Conservation (phyloP, 1,284 basidiomycete species). For the Cryptococcus sp. region DNA sequence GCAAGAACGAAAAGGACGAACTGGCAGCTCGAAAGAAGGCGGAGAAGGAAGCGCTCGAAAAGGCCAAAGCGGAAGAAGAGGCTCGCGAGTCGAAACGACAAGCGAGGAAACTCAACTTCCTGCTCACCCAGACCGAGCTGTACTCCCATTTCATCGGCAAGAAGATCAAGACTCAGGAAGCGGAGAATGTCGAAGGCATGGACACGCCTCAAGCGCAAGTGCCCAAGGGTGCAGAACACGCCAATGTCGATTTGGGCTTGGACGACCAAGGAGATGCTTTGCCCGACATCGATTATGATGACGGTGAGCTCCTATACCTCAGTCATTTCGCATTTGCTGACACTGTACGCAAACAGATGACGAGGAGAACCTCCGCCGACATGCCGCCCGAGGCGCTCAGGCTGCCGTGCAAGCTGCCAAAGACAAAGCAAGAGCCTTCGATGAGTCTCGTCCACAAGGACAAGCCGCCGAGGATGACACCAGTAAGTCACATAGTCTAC, state of each 20-base stretch:
- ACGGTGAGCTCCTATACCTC: slow-evolving; percentile 61
- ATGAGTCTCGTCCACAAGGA: slow-evolving; percentile 60
- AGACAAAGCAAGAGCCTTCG: slow-evolving; percentile 81
- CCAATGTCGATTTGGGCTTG: slow-evolving; percentile 62
- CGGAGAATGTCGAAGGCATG: slow-evolving; percentile 61
- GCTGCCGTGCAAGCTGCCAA: slow-evolving; percentile 82
- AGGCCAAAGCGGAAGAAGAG: slow-evolving; percentile 92
- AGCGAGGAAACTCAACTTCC: slow-evolving; percentile 95
- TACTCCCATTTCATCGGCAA: slow-evolving; percentile 99
- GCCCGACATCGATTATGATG: slow-evolving; percentile 89
- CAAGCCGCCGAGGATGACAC: slow-evolving; percentile 57
- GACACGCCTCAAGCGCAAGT: slow-evolving; percentile 15
- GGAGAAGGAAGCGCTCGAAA: slow-evolving; percentile 88
- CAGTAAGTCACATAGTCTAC: slow-evolving; percentile 34
- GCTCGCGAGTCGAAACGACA: slow-evolving; percentile 92
- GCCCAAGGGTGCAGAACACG: slow-evolving; percentile 55
- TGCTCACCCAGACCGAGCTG: slow-evolving; percentile 98
- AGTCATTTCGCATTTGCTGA: neutral
- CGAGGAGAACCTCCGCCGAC: slow-evolving; percentile 81
- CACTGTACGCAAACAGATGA: slow-evolving; percentile 61
- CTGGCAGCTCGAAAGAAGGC: slow-evolving; percentile 89
- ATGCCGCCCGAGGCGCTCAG: slow-evolving; percentile 87
- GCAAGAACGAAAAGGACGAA: slow-evolving; percentile 93
- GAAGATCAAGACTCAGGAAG: slow-evolving; percentile 93
- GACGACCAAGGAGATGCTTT: slow-evolving; percentile 61